A percentile compares a stretch with the other conserved stretches of the same genome.
phyloP scores from a whole-genome alignment of 208 protist species.

The Leishmania tropica region DNA sequence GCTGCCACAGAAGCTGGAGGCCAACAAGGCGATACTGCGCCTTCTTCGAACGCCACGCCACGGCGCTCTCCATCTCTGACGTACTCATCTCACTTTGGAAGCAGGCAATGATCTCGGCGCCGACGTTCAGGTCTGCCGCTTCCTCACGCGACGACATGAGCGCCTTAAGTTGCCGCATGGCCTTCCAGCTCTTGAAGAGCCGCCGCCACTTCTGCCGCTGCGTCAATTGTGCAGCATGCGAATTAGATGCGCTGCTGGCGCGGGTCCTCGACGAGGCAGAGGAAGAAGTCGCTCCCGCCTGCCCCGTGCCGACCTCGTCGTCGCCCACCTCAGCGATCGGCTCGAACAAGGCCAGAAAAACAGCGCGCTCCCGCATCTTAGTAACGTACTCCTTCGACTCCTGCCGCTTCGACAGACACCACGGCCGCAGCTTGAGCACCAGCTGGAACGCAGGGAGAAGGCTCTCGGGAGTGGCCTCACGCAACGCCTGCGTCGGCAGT shows the following conservation, averaged over 20 bases:
- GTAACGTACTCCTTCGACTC: conserved; percentile 57
- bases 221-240: conserved; percentile 27
- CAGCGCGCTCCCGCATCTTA: conserved; percentile 59
- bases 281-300: neutral
- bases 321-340: conserved; percentile 25
- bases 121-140: conserved; percentile 33
- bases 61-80: conserved; percentile 51
- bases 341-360: conserved; percentile 87
- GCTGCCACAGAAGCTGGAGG: conserved; percentile 69
- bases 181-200: conserved; percentile 88
- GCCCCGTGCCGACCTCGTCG: conserved; percentile 5
- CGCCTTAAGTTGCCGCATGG: conserved; percentile 68
- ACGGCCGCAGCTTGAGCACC: conserved; percentile 75
- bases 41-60: conserved; percentile 58
- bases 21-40: conserved; percentile 78
- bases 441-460: conserved; percentile 63
- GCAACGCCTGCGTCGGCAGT: conserved; percentile 58
- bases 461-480: conserved; percentile 41
- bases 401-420: conserved; percentile 81
- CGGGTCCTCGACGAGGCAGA: neutral
- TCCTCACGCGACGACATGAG: conserved; percentile 70
- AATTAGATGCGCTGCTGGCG: neutral
- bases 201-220: conserved; percentile 73
- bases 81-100: conserved; percentile 66
- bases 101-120: conserved; percentile 62